These are phyloP conservation scores for Neltuma alba DNA, from an alignment of 306 rosid genomes.

Conservation along the genomic window DNA sequence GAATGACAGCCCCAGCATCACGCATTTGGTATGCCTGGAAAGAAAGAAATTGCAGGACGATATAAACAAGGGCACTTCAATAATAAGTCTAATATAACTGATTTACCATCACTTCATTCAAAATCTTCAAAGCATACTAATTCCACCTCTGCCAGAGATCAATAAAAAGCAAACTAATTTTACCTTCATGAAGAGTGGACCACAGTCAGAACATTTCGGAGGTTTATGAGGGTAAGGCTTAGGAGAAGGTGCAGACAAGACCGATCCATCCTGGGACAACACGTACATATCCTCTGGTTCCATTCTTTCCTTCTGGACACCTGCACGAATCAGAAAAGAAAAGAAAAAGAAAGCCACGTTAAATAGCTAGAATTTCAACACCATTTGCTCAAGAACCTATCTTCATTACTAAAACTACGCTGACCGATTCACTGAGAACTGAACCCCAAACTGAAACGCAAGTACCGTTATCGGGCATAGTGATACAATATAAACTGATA, in stretches of 20 bases:
- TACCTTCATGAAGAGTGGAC: slow-evolving; percentile 93
- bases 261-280: slow-evolving; percentile 62
- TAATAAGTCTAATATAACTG: slow-evolving; percentile 2
- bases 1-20: slow-evolving; percentile 86
- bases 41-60: slow-evolving; percentile 6
- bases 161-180: slow-evolving; percentile 19
- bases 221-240: slow-evolving; percentile 91
- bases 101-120: slow-evolving; percentile 6
- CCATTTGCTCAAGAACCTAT: not conserved
- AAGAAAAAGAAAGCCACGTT: slow-evolving; percentile 15
- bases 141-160: slow-evolving; percentile 1
- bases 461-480: slow-evolving; percentile 24
- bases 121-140: slow-evolving; percentile 11
- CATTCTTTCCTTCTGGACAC: slow-evolving; percentile 98
- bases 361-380: not conserved
- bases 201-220: slow-evolving; percentile 91
- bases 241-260: slow-evolving; percentile 77
- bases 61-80: not conserved
- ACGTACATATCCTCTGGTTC: slow-evolving; percentile 93
- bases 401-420: not conserved
- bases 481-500: not conserved
- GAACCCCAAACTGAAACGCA: not conserved
- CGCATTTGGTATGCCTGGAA: slow-evolving; percentile 83
- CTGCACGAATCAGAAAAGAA: slow-evolving; percentile 47
- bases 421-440: not conserved